Evolutionary conservation across 208 protist species (phyloP).

Genomic region (Naegleria lovaniensis): DNA sequence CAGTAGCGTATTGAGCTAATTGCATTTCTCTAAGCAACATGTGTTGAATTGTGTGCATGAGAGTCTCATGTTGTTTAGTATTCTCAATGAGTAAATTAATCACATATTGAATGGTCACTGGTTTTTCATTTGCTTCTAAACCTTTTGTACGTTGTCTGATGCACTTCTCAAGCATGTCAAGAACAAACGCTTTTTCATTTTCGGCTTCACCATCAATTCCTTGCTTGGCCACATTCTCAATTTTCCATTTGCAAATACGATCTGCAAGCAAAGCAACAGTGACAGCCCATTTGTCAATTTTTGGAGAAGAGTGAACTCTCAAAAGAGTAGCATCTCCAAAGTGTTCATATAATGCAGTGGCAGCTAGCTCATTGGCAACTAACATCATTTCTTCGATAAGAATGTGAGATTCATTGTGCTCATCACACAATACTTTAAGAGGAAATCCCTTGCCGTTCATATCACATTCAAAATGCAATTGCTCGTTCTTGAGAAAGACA

Average conservation of each 20-base stretch:
- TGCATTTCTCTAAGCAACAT: conserved; percentile 34
- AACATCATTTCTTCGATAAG: conserved; percentile 86
- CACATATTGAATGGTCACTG: conserved; percentile 21
- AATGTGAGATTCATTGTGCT: conserved; percentile 53
- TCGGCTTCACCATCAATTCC: background rate
- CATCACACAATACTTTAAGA: background rate
- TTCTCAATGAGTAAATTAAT: conserved; percentile 22
- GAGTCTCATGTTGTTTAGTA: background rate
- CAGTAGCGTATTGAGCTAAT: conserved; percentile 36
- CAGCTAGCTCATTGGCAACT: conserved; percentile 70
- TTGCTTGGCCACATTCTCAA: background rate
- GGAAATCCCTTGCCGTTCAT: background rate
- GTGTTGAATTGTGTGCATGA: conserved; percentile 9
- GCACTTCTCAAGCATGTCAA: too few relatives aligned
- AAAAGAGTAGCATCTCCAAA: conserved; percentile 67
- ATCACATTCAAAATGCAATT: conserved; percentile 2
- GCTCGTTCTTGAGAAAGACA: background rate
- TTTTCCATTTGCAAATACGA: background rate
- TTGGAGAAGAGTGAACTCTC: conserved; percentile 64
- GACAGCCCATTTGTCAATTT: background rate
- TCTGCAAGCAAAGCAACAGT: background rate
- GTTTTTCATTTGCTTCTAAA: background rate
- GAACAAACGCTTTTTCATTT: background rate
- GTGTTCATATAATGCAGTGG: conserved; percentile 48
- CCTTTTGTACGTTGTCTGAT: too few relatives aligned